Conservation (phyloP, 1,284 basidiomycete species). For the Kalmanozyma brasiliensis region DNA sequence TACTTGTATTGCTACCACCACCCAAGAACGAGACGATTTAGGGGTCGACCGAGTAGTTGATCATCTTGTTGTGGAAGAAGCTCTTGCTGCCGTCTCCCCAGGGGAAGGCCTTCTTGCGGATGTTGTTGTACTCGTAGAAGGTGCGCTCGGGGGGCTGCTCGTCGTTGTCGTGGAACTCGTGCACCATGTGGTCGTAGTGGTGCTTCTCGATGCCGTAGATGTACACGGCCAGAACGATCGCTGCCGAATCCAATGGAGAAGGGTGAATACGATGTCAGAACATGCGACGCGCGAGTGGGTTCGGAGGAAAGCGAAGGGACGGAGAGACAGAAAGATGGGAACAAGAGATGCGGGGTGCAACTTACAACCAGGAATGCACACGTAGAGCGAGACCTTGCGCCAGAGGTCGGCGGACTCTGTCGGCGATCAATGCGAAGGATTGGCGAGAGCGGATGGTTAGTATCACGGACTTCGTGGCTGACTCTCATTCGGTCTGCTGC, state of each 20-base stretch:
- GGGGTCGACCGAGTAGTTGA: constrained; percentile 51
- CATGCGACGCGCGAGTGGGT: neutral
- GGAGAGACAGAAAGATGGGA: neutral
- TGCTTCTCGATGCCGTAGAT: constrained; percentile 64
- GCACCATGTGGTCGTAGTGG: constrained; percentile 59
- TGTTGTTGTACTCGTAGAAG: constrained; percentile 64
- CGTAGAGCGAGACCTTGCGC: constrained; percentile 62
- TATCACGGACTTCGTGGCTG: too few relatives aligned
- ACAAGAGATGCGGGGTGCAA: neutral
- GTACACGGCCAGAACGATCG: constrained; percentile 60
- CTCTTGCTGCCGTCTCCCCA: constrained; percentile 59
- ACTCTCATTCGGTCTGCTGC: too few relatives aligned
- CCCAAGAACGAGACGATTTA: constrained; percentile 15
- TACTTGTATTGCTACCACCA: too few relatives aligned
- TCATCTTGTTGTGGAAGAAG: constrained; percentile 62
- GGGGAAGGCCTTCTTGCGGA: constrained; percentile 56
- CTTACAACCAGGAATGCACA: constrained; percentile 60
- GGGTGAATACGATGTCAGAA: too few relatives aligned
- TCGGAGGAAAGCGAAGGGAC: neutral
- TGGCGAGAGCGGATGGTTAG: neutral
- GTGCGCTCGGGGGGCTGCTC: constrained; percentile 57
- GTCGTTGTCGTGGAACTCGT: constrained; percentile 62
- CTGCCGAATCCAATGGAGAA: too few relatives aligned
- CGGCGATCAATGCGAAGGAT: neutral
- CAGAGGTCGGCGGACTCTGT: constrained; percentile 62